Base-by-base conservation (phyloP, 768 basidiomycete genomes). In the Kwoniella heveanensis region DNA sequence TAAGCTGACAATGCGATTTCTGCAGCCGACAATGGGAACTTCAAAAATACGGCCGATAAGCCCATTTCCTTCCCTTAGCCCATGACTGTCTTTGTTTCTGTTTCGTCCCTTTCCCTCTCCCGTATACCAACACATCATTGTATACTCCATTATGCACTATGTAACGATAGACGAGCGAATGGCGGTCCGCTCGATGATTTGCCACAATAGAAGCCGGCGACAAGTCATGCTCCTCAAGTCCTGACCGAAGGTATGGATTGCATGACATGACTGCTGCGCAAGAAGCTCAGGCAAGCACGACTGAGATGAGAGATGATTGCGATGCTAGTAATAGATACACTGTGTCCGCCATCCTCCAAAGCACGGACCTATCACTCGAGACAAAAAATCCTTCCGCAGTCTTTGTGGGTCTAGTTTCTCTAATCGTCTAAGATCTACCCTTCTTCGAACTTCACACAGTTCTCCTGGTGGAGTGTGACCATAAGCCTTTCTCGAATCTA, bases 1-100 rank as follows among this genome's bases (percentile, higher is more conserved):
- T 13, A n/a, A 36, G 50, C 55, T 59, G 53, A 57, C 49, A 12
- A 27, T 36, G 21, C 17, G 47, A 13, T 44, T 27, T 39, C 54
- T 46, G 30, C 56, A 80, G 79, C 50, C 79, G 79, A 60, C 76
- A 77, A 69, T 80, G 79, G 79, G 79, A 80, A 60, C 64, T 80
- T 19, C 79, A 78, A 56, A 78, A 77, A 62, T 80, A 80, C 68
- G 79, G 79, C 60, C 74, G 76, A 60, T 80, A 67, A 47, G 19
- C 32, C 51, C 25, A 15, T 46, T 48, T 24, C 44, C 48, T 37
- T 27, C 54, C 25, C 17, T 30, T 36, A 32, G 25, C 47, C 32
- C n/a, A n/a, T n/a, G n/a, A n/a, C n/a, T n/a, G n/a, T n/a, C n/a
- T n/a, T n/a, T n/a, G n/a, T n/a, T n/a, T n/a, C n/a, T n/a, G n/a